Conservation (phyloP, 1,139 yeast species). For the Suhomyces anneliseae region DNA sequence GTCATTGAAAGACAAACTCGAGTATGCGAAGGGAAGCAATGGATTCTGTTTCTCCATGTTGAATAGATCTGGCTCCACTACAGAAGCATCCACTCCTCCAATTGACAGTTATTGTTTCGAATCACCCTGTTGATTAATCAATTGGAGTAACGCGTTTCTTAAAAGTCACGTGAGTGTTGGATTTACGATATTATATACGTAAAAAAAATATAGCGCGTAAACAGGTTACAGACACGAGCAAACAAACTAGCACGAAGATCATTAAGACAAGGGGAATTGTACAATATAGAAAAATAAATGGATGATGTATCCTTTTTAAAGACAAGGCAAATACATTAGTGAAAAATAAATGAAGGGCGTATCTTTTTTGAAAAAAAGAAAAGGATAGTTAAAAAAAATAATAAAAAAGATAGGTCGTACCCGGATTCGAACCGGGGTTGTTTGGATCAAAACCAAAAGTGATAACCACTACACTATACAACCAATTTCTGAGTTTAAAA, state of each 20-base stretch:
- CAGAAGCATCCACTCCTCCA: neutral
- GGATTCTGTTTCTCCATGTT: slow-evolving; percentile 41
- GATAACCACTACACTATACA: slow-evolving; percentile 52
- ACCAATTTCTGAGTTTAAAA: slow-evolving; percentile 19
- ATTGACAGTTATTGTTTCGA: neutral
- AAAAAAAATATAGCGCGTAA: too few relatives aligned
- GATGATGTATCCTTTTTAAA: too few relatives aligned
- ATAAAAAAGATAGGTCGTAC: slow-evolving; percentile 63
- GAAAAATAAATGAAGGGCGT: too few relatives aligned
- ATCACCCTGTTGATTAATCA: neutral
- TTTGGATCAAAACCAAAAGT: slow-evolving; percentile 60
- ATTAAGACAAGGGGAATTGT: too few relatives aligned
- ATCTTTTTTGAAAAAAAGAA: too few relatives aligned
- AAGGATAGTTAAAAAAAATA: neutral
- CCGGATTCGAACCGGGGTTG: slow-evolving; percentile 96
- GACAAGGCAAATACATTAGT: too few relatives aligned
- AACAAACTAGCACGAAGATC: too few relatives aligned
- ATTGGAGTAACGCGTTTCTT: neutral
- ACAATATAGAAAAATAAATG: too few relatives aligned
- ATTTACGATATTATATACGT: too few relatives aligned
- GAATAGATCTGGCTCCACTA: neutral
- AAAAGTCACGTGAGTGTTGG: neutral
- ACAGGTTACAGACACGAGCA: too few relatives aligned
- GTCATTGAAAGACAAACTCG: slow-evolving; percentile 27
- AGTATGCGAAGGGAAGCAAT: slow-evolving; percentile 47